Evolutionary conservation across 345 rosid genomes (phyloP).

Genomic region (Gossypium raimondii): DNA sequence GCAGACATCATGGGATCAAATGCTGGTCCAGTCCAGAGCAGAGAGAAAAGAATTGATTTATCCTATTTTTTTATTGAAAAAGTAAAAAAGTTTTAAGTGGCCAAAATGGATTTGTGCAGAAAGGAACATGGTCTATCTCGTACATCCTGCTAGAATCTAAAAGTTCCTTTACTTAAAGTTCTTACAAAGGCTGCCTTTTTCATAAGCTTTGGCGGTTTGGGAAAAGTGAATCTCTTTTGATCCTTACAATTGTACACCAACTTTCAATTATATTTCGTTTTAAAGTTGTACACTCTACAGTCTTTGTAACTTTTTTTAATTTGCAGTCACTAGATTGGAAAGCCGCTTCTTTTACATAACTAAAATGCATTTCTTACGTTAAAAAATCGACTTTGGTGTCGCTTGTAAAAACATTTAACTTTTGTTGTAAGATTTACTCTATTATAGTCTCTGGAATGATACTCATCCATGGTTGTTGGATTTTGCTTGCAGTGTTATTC

Average conservation of each 20-base stretch:
- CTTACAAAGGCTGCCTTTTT: neutral
- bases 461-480: neutral
- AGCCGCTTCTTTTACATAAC: neutral
- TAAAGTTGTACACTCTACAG: neutral
- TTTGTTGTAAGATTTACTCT: neutral
- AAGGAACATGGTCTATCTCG: conserved; percentile 1
- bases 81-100: neutral
- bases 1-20: conserved; percentile 51
- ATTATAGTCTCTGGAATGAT: neutral
- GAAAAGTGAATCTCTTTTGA: conserved; percentile 22
- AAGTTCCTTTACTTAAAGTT: neutral
- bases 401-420: neutral
- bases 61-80: neutral
- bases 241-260: conserved; percentile 17
- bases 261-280: conserved; percentile 10
- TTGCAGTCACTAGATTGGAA: neutral
- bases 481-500: conserved; percentile 79
- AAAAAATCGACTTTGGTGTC: conserved; percentile 3
- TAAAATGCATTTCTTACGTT: neutral
- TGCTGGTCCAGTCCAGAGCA: conserved; percentile 18
- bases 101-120: conserved; percentile 4
- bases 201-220: conserved; percentile 15
- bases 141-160: neutral
- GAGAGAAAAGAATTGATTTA: neutral
- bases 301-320: no score